A percentile compares a stretch with the other conserved stretches of the same genome.
Evolutionary conservation across 169 alveolate genomes (phyloP).

Genomic region (Plasmodium relictum): DNA sequence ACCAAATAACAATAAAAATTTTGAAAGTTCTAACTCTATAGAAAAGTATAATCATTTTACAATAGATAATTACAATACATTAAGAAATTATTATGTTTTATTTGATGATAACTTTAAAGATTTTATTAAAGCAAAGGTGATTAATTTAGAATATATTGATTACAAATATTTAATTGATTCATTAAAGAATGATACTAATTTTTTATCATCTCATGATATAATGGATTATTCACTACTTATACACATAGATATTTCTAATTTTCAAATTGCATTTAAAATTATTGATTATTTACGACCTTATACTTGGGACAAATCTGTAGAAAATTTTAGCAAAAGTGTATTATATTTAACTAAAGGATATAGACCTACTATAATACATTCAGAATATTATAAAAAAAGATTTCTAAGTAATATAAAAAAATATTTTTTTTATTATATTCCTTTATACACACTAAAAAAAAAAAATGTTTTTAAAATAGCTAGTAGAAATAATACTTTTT

Average conservation of each 20-base stretch:
- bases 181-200: constrained; percentile 47
- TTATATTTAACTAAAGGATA: constrained; percentile 71
- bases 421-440: constrained; percentile 59
- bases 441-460: constrained; percentile 48
- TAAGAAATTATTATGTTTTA: constrained; percentile 32
- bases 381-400: constrained; percentile 74
- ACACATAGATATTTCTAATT: constrained; percentile 59
- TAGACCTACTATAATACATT: constrained; percentile 72
- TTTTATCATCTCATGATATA: constrained; percentile 48
- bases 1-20: constrained; percentile 15
- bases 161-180: constrained; percentile 68
- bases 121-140: constrained; percentile 51
- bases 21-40: constrained; percentile 29
- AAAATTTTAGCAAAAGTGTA: constrained; percentile 74
- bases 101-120: constrained; percentile 74
- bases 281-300: constrained; percentile 76
- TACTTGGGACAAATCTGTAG: constrained; percentile 77
- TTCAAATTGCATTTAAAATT: constrained; percentile 59
- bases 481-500: constrained; percentile 14
- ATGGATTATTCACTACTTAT: constrained; percentile 73
- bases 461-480: constrained; percentile 47
- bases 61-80: constrained; percentile 43
- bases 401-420: constrained; percentile 68
- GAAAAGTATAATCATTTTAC: constrained; percentile 55
- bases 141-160: constrained; percentile 56